These are phyloP conservation scores for Penicillium steckii DNA, from an alignment of 495 filamentous ascomycete genomes.

Conservation along the genomic window DNA sequence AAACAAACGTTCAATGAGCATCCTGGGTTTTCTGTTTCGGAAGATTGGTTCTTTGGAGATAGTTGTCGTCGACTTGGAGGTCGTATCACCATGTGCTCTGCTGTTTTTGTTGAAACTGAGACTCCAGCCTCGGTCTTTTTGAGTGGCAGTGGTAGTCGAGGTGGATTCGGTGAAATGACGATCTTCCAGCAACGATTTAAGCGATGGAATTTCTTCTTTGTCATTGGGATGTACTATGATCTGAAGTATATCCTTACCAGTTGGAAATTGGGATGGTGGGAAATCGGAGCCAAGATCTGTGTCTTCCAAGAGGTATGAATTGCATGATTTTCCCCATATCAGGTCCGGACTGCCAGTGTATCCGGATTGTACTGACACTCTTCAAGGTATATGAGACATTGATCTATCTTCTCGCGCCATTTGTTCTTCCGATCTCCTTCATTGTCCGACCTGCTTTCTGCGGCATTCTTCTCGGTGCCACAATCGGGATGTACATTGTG, in stretches of 20 bases:
- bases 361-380: no score
- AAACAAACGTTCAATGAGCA: conserved; percentile 43
- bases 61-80: conserved; percentile 43
- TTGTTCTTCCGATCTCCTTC: conserved; percentile 47
- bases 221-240: conserved; percentile 47
- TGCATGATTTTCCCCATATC: background rate
- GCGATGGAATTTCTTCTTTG: conserved; percentile 54
- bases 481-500: conserved; percentile 36
- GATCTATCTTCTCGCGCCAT: conserved; percentile 44
- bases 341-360: no score
- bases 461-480: conserved; percentile 29
- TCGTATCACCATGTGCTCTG: conserved; percentile 48
- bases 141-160: conserved; percentile 33
- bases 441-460: conserved; percentile 38
- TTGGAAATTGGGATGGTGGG: conserved; percentile 51
- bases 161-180: conserved; percentile 53
- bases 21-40: conserved; percentile 43
- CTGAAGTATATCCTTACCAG: conserved; percentile 43
- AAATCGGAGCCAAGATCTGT: conserved; percentile 58
- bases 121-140: conserved; percentile 43
- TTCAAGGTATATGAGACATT: conserved; percentile 47
- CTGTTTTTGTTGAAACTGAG: conserved; percentile 49
- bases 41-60: conserved; percentile 50
- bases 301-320: conserved; percentile 58
- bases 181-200: conserved; percentile 49